Conservation (phyloP, 2,329 filamentous ascomycete species). For the Stemphylium lycopersici region DNA sequence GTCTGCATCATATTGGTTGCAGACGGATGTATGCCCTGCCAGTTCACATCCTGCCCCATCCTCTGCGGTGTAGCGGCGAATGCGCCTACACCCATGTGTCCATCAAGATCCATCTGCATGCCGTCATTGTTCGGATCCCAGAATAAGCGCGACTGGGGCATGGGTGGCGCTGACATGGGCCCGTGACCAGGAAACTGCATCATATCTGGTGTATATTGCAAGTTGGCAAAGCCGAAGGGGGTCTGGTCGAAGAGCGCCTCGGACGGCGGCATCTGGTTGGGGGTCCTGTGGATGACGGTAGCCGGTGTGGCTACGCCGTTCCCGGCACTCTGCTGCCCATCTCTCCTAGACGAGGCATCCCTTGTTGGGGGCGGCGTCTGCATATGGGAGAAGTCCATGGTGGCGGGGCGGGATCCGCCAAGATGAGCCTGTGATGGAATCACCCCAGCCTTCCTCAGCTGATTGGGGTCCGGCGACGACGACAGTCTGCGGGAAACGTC, state of each 20-base stretch:
- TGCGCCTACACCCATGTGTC: constrained; percentile 39
- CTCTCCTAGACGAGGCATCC: constrained; percentile 59
- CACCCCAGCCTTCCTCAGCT: constrained; percentile 19
- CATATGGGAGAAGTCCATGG: constrained; percentile 57
- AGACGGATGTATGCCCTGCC: constrained; percentile 43
- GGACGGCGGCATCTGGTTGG: constrained; percentile 35
- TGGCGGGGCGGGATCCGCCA: constrained; percentile 31
- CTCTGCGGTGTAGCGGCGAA: constrained; percentile 47
- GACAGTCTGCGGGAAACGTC: constrained; percentile 64
- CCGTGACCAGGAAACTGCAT: constrained; percentile 60
- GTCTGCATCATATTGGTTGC: constrained; percentile 39
- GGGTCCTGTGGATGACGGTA: constrained; percentile 51
- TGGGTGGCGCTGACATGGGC: constrained; percentile 62
- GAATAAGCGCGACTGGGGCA: constrained; percentile 56
- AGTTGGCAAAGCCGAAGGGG: constrained; percentile 56
- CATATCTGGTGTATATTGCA: constrained; percentile 65
- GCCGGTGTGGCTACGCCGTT: constrained; percentile 41
- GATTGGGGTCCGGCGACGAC: constrained; percentile 61
- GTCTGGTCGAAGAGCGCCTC: constrained; percentile 46
- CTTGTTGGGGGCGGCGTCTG: constrained; percentile 68
- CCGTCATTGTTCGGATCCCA: constrained; percentile 44
- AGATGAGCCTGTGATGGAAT: constrained; percentile 20
- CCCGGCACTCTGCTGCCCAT: constrained; percentile 39
- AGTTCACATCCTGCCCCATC: constrained; percentile 37
- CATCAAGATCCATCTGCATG: constrained; percentile 44